Conservation (phyloP, 805 yeast genomes). For the Torulaspora franciscae region DNA sequence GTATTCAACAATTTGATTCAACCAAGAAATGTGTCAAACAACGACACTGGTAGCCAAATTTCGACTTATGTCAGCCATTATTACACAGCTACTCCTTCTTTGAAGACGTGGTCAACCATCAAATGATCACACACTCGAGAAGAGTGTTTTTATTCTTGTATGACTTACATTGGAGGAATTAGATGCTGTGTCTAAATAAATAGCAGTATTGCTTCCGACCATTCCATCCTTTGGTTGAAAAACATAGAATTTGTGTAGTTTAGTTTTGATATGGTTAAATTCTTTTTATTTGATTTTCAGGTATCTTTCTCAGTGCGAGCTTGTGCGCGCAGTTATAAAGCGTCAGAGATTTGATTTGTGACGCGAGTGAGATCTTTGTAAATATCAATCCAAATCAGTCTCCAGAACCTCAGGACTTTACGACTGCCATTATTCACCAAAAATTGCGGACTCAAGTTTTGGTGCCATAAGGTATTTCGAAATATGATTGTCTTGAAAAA, state of each 20-base stretch:
- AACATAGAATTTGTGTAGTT: constrained; percentile 23
- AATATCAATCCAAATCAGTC: neutral
- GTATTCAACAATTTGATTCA: constrained; percentile 71
- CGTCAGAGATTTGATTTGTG: constrained; percentile 4
- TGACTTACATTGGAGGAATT: neutral
- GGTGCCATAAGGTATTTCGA: too few relatives aligned
- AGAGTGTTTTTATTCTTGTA: neutral
- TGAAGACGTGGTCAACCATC: constrained; percentile 53
- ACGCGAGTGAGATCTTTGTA: neutral
- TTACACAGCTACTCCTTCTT: constrained; percentile 49
- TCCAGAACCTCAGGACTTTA: neutral
- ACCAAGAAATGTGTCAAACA: constrained; percentile 75
- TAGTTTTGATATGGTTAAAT: constrained; percentile 1
- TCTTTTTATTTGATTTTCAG: neutral
- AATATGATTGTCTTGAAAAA: neutral
- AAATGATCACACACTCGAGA: constrained; percentile 14
- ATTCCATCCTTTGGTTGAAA: neutral
- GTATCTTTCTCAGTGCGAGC: neutral
- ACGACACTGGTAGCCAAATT: constrained; percentile 66
- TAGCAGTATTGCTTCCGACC: neutral
- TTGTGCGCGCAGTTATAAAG: constrained; percentile 3
- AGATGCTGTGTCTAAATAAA: constrained; percentile 4
- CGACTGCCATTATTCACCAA: neutral
- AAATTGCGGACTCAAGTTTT: too few relatives aligned
- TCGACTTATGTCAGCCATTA: constrained; percentile 35